Evolutionary conservation across 2,329 filamentous ascomycete species (phyloP), one percentile per base, ranked within the genome.

Genomic region (Aureobasidium sp.): DNA sequence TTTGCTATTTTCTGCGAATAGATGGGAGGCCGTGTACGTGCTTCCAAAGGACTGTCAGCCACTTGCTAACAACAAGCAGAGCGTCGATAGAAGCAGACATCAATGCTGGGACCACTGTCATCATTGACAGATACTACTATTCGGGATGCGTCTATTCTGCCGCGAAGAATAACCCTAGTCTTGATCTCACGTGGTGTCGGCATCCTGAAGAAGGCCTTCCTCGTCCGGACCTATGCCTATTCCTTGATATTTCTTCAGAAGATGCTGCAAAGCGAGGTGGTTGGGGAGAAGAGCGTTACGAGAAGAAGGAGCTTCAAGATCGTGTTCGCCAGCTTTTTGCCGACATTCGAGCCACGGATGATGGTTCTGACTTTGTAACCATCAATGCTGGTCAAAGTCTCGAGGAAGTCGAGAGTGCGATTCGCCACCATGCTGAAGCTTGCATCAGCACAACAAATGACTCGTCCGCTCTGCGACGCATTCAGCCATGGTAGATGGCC

Each of bases 81-180:
- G 62, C 70, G 8, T 69, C 68, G 1, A 79, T 80, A 33, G 67
- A 70, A 64, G 54, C 68, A 24, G 70, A 72, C 7, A 78, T 97
- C 6, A 76, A 78, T 0, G 73, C 78, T 1, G 92, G 93, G 9
- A 86, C 81, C 22, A 94, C 85, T 0, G 81, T 99, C 35, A 79
- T 99, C 42, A 86, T 93, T 67, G 94, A 99, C 74, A 86, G 94
- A 52, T 99, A 97, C 77, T 96, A 95, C 73, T 93, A 96, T 78
- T 94, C 89, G 22, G 94, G 94, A 60, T 89, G 92, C 62, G 91
- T 97, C 54, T 99, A 97, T 77, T 91, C 87, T 27, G 90, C 91
- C 0, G 93, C 94, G 3, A 97, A 97, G 72, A 80, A 84, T 48
- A 90, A 90, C 67, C 83, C 86, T 0, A 74, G 78, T 1, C 81